Percentiles rank a stretch among this genome's conserved stretches.
Conservation (phyloP, 257 asterid species). For the Cordia subcordata region DNA sequence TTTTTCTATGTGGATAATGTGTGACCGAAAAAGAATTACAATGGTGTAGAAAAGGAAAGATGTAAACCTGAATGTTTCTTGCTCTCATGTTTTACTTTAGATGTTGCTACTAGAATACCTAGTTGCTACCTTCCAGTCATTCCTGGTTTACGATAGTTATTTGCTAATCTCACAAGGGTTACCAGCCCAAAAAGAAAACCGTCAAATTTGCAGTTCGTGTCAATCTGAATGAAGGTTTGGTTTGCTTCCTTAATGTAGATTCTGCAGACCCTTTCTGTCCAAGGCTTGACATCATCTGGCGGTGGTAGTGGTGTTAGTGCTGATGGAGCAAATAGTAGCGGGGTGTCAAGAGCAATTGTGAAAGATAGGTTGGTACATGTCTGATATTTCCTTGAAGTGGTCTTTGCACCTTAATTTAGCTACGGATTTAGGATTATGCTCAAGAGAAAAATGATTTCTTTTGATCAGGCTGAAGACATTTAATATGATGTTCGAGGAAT, state of each 20-base stretch:
- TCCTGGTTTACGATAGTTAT: no score
- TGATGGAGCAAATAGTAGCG: conserved; percentile 81
- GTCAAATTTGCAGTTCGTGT: background rate
- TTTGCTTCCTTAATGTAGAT: conserved; percentile 45
- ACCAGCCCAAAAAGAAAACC: background rate
- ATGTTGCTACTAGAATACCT: no score
- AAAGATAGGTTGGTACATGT: conserved; percentile 65
- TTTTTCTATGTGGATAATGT: background rate
- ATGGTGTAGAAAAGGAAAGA: no score
- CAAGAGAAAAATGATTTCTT: background rate
- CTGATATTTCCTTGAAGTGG: conserved; percentile 9
- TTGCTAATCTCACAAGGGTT: no score
- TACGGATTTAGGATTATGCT: conserved; percentile 8
- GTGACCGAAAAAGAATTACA: background rate
- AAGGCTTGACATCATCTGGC: conserved; percentile 86
- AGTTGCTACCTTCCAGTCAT: no score
- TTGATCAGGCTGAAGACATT: conserved; percentile 72
- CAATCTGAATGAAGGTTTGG: background rate
- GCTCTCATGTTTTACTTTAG: no score
- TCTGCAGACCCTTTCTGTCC: conserved; percentile 72
- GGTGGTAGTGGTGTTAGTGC: conserved; percentile 66
- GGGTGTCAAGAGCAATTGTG: conserved; percentile 81
- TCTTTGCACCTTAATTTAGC: background rate
- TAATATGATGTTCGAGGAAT: conserved; percentile 89
- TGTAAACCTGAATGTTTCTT: no score